Evolutionary conservation across 345 rosid species (phyloP), one percentile per base, ranked within the genome.

Genomic region (Moricandia arvensis): DNA sequence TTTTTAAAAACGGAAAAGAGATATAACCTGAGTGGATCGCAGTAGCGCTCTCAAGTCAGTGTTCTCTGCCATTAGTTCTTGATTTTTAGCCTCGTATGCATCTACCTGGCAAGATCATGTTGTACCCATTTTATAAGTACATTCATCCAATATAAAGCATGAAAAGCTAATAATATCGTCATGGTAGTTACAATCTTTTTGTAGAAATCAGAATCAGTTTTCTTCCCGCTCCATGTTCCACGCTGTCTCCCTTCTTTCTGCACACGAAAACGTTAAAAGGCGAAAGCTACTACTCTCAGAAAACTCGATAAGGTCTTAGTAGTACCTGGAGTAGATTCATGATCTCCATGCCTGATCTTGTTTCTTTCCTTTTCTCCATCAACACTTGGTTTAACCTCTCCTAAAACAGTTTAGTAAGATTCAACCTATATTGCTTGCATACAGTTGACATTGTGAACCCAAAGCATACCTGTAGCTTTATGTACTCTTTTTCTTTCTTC

Each of bases 201-300:
- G 76, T 92, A 89, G 83, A 92, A 95, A 80, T 95, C 99, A 67
- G 89, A 88, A 66, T 95, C 98, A 18, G 96, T 62, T 80, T 95
- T 95, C 91, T 90, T 92, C 80, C 97, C 99, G n/a, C 84, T 95
- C 99, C 99, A 95, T 35, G 99, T 95, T 66, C 97, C 99, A 38
- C 98, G 96, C 30, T 92, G 99, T 67, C 96, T 84, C 47, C 99
- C 97, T 89, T 95, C 99, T 88, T 92, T 95, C 99, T 95, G 86
- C 66, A 66, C 45, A 73, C 16, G 61, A 26, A 57, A 57, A 10
- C n/a, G 31, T 41, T 58, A 66, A 58, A 4, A 43, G 1, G 18
- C 9, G 66, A 8, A 58, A 67, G 37, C 31, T 30, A 55, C 38
- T 35, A 41, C 7, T 4, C 60, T 10, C 26, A 3, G 31, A 60